Evolutionary conservation across 306 rosid genomes (phyloP), one percentile per base, ranked within the genome.

Genomic region (Hippophae rhamnoides): DNA sequence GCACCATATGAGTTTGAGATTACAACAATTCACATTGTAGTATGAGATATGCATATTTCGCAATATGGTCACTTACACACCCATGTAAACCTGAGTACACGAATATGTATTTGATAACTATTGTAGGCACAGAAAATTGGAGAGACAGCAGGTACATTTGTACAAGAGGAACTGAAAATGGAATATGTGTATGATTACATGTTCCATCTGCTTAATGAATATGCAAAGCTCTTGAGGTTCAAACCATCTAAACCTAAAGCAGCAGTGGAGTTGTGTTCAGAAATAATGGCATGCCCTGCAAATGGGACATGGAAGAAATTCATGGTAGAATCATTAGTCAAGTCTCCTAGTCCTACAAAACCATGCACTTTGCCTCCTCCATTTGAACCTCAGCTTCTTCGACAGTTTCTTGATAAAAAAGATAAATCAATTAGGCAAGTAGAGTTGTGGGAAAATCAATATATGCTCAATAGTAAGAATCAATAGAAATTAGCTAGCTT

Each of bases 91-190:
- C 5, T 31, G 38, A 31, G 38, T 31, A 31, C 0, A 31, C 38
- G 38, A 31, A 31, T 31, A 31, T 31, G 38, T 31, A 31, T 31
- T 31, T 2, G 38, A 31, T 31, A 2, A 31, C 38, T 31, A 31
- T 31, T 31, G 38, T 4, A 31, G 76, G 80, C 76, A 62, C 76
- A 75, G 41, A 66, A 40, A 13, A 75, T 75, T 44, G 80, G 76
- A 6, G 66, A 53, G 47, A 67, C 72, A 57, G 60, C 73, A 43
- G 70, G 76, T 43, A 10, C 62, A n/a, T 66, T 76, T 60, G 66
- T 76, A 42, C 76, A 76, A 65, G 47, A 71, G 25, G 76, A 76
- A 44, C 62, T 76, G 6, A 76, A 67, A 63, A 76, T 76, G 76
- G 76, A 76, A 11, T 47, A 43, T 43, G 70, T 76, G 60, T 76